Base-by-base conservation (phyloP, 1,284 basidiomycete genomes). In the Gomphus sp. region DNA sequence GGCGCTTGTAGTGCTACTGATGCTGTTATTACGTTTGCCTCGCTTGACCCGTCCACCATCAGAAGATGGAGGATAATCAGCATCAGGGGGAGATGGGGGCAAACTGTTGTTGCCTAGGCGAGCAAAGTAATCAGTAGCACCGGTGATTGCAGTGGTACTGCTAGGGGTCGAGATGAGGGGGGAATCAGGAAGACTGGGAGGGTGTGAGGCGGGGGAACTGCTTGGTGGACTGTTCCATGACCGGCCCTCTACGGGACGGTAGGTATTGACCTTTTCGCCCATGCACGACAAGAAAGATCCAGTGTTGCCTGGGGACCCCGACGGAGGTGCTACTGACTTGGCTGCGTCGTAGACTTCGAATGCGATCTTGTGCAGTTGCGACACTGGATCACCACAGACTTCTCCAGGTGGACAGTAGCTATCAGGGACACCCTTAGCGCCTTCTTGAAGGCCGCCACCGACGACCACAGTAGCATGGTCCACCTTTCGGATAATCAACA, bases 281-380 rank as follows among this genome's bases (percentile, higher is more conserved):
- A 91, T 87, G 74, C 89, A 91, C 2, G 88, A 88, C 62, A 92
- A 71, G 79, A 91, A 92, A 4, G 88, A 84, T 45, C 90, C 89
- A 18, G 85, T 87, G 43, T 76, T 68, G 28, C 89, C 89, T 1
- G 87, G 85, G 0, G 84, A 84, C 22, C 86, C 86, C 4, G 80
- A 80, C 14, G 58, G 52, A 60, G 89, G 86, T 3, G 87, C 83
- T 66, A 81, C 75, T 50, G 76, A 79, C 69, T 86, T 88, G 65
- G 73, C 76, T 22, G 80, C 76, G 66, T 89, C 86, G 67, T 85
- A 93, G 9, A 94, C 85, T 73, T 95, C 93, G 64, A 95, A 91
- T 0, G 91, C 93, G 62, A 95, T 86, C 76, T 94, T 98, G 76
- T 97, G 94, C 56, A 97, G 77, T 69, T 98, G 96, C 18, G 92